Evolutionary conservation across 2,329 filamentous ascomycete genomes (phyloP).

Genomic region (Alternaria consortialis): DNA sequence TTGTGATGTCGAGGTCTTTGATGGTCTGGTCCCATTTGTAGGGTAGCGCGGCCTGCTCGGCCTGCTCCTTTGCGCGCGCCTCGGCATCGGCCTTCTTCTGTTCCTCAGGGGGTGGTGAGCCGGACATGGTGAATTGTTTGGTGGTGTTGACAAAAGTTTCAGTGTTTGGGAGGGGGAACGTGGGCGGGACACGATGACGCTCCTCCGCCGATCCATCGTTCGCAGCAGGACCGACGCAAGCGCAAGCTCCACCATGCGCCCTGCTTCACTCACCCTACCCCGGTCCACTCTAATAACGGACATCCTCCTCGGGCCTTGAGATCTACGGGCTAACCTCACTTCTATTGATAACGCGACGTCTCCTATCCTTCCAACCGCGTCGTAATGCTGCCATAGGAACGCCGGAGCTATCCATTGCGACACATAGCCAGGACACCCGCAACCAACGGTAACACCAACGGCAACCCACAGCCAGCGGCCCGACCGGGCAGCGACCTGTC

Average conservation of each 20-base stretch:
- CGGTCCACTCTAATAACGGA: constrained; percentile 25
- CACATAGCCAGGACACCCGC: constrained; percentile 16
- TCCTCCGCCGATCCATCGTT: constrained; percentile 29
- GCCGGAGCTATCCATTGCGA: constrained; percentile 22
- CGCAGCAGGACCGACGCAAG: constrained; percentile 5
- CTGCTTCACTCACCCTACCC: constrained; percentile 26
- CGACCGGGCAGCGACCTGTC: constrained; percentile 24
- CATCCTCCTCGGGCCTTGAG: constrained; percentile 22
- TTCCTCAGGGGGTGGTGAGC: constrained; percentile 62
- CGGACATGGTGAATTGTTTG: constrained; percentile 38
- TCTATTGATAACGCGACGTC: constrained; percentile 28
- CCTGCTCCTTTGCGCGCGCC: constrained; percentile 75
- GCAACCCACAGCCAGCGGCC: constrained; percentile 23
- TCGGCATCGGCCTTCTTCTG: constrained; percentile 65
- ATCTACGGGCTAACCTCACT: constrained; percentile 18
- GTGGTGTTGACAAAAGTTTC: constrained; percentile 14
- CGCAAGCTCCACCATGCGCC: constrained; percentile 28
- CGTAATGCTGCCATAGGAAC: constrained; percentile 44
- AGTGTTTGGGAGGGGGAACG: constrained; percentile 20
- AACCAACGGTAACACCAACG: constrained; percentile 14
- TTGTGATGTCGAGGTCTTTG: constrained; percentile 80
- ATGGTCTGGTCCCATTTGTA: constrained; percentile 99
- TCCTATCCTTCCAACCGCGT: constrained; percentile 28
- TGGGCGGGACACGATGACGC: constrained; percentile 19
- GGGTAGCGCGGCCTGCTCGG: constrained; percentile 88